Percentiles rank a stretch among this genome's conserved stretches.
Evolutionary conservation across 768 basidiomycete genomes (phyloP).

Genomic region (Mycena alexandri): DNA sequence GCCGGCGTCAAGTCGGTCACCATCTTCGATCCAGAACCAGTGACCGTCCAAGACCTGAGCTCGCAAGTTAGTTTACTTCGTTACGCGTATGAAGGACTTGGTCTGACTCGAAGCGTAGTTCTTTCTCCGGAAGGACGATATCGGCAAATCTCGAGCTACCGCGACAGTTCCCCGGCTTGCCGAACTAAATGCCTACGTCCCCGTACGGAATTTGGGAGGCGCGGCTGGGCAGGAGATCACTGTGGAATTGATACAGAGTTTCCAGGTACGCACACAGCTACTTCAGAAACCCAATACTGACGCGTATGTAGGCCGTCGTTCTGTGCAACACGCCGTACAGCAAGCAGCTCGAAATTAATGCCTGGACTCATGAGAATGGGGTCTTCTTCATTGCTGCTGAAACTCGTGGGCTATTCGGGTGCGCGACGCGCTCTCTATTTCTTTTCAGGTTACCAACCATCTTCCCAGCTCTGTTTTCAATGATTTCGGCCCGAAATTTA

Average conservation of each 20-base stretch:
- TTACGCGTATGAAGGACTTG: slow-evolving; percentile 3
- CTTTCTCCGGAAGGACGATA: slow-evolving; percentile 89
- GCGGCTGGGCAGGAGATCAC: slow-evolving; percentile 81
- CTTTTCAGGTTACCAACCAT: slow-evolving; percentile 22
- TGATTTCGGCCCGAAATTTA: slow-evolving; percentile 95
- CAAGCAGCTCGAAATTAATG: slow-evolving; percentile 95
- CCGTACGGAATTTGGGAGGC: slow-evolving; percentile 89
- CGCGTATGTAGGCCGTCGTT: slow-evolving; percentile 79
- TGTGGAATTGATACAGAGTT: slow-evolving; percentile 85
- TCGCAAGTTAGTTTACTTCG: slow-evolving; percentile 75
- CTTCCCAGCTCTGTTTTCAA: slow-evolving; percentile 86
- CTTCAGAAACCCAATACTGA: slow-evolving; percentile 25
- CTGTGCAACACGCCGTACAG: slow-evolving; percentile 81
- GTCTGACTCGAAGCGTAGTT: slow-evolving; percentile 68
- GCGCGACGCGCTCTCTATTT: slow-evolving; percentile 36
- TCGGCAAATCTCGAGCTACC: slow-evolving; percentile 89
- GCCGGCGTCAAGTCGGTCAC: slow-evolving; percentile 99
- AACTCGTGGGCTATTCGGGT: slow-evolving; percentile 96
- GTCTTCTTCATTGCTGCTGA: slow-evolving; percentile 94
- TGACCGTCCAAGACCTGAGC: slow-evolving; percentile 90
- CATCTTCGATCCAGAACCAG: slow-evolving; percentile 92
- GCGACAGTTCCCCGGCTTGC: slow-evolving; percentile 90
- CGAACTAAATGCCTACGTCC: slow-evolving; percentile 96
- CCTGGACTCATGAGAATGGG: slow-evolving; percentile 91
- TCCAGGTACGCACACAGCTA: slow-evolving; percentile 72